phyloP scores from a whole-genome alignment of 2,329 filamentous ascomycete genomes.

The Metarhizium brunneum region DNA sequence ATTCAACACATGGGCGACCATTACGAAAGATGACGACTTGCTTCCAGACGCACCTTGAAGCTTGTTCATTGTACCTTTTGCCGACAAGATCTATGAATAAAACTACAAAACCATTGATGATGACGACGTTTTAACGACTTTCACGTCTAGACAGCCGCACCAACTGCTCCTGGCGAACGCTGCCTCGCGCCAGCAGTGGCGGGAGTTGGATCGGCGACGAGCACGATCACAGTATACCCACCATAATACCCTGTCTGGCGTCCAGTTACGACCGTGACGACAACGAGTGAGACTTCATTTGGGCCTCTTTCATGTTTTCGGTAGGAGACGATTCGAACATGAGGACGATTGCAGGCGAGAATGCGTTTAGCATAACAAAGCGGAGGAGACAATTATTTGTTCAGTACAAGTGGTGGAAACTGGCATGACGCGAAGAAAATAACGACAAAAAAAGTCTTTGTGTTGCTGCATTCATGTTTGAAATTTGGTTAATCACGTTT shows the following conservation, averaged over 20 bases:
- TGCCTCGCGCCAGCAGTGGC: constrained; percentile 20
- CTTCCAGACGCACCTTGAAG: constrained; percentile 15
- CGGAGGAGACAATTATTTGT: background rate
- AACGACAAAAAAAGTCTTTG: background rate
- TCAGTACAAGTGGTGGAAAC: background rate
- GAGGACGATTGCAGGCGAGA: background rate
- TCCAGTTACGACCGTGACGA: constrained; percentile 25
- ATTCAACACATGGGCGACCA: constrained; percentile 32
- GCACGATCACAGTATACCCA: constrained; percentile 29
- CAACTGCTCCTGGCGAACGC: constrained; percentile 20
- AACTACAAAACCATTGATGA: constrained; percentile 24
- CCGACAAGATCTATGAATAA: constrained; percentile 7
- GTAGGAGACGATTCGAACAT: background rate
- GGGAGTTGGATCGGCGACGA: constrained; percentile 26
- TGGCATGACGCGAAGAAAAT: background rate
- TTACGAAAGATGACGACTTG: constrained; percentile 24
- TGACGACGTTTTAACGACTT: constrained; percentile 37
- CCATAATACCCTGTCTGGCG: constrained; percentile 30
- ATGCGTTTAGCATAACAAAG: constrained; percentile 1
- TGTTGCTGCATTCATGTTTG: background rate
- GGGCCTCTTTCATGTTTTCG: background rate
- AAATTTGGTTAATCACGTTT: background rate
- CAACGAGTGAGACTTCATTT: constrained; percentile 11
- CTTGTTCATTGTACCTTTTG: constrained; percentile 5
- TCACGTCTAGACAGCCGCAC: constrained; percentile 35